Evolutionary conservation across 1,284 basidiomycete genomes (phyloP), one percentile per base, ranked within the genome.

Genomic region (Austroboletus niveus): DNA sequence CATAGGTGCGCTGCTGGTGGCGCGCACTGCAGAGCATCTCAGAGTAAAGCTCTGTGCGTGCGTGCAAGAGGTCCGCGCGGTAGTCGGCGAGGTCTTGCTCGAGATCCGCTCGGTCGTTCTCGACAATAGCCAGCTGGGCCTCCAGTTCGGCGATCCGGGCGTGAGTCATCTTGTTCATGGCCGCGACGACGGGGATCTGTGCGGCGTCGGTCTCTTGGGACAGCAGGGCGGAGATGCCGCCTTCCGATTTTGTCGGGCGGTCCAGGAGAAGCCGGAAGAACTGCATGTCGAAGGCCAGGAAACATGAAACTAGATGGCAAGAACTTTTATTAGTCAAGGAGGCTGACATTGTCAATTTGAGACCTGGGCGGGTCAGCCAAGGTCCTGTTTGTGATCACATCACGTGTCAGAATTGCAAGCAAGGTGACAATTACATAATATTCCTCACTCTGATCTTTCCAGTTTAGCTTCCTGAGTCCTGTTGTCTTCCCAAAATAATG

Each of bases 191-290:
- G 29, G 29, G 29, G 7, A 29, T 8, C 4, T 29, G 29, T 2
- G 6, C 29, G 29, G 29, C 29, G 29, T 29, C 29, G 22, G 22
- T 24, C 22, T 24, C 22, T 6, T 29, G 29, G 29, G 29, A 49
- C 36, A 57, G 47, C 32, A 69, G 50, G 4, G 60, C 53, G 9
- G 70, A 67, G 20, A 63, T 56, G 11, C 72, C 71, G 40, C 64
- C 56, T 47, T 74, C 73, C 7, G 72, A 75, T 56, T 62, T 70
- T 29, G 67, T 57, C 43, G 58, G 72, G 24, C 72, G 66, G 49
- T 73, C 22, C 22, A 4, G 65, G 42, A 72, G 71, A 30, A 73
- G 59, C 47, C 63, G 63, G 30, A 64, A 70, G 48, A 74, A 64
- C 11, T 65, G 69, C 72, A 75, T 74, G 51, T 17, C 20, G 17